A percentile compares a stretch with the other conserved stretches of the same genome.
These are phyloP conservation scores for Taphrina communis DNA, from an alignment of 1,139 yeast species.

Conservation along the genomic window DNA sequence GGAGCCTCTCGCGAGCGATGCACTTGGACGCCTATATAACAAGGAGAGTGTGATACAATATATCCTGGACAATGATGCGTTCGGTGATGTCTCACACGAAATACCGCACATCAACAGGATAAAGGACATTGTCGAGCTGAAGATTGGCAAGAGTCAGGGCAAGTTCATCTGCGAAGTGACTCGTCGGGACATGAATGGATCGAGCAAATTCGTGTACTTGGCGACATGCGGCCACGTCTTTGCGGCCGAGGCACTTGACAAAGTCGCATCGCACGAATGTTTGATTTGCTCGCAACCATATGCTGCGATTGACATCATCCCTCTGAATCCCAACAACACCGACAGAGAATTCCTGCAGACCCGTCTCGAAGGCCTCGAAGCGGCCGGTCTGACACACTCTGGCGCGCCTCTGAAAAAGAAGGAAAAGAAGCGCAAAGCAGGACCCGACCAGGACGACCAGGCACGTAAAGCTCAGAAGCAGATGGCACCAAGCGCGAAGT, in stretches of 20 bases:
- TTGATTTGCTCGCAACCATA: constrained; percentile 25
- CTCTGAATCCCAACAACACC: constrained; percentile 53
- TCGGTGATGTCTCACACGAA: constrained; percentile 50
- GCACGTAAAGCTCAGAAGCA: neutral
- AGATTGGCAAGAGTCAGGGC: constrained; percentile 49
- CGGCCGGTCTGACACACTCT: constrained; percentile 58
- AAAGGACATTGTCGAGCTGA: constrained; percentile 61
- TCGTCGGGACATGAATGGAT: constrained; percentile 53
- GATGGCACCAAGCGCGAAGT: constrained; percentile 27
- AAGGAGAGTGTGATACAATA: constrained; percentile 70
- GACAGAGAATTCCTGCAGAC: constrained; percentile 50
- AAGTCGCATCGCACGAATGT: constrained; percentile 46
- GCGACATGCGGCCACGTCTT: constrained; percentile 64
- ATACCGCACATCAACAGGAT: constrained; percentile 58
- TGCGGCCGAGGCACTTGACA: constrained; percentile 55
- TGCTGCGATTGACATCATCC: constrained; percentile 52
- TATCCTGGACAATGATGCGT: constrained; percentile 55
- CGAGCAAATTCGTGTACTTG: constrained; percentile 57
- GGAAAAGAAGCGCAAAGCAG: constrained; percentile 51
- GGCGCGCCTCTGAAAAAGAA: constrained; percentile 54
- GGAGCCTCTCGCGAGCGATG: constrained; percentile 72
- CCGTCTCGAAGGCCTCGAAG: constrained; percentile 53
- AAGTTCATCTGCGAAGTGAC: constrained; percentile 63
- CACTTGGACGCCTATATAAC: constrained; percentile 68
- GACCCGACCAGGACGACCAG: constrained; percentile 41